Percentiles rank a stretch among this genome's conserved stretches.
Evolutionary conservation across 2,329 filamentous ascomycete genomes (phyloP).

Genomic region (Tolypocladium ophioglossoides): DNA sequence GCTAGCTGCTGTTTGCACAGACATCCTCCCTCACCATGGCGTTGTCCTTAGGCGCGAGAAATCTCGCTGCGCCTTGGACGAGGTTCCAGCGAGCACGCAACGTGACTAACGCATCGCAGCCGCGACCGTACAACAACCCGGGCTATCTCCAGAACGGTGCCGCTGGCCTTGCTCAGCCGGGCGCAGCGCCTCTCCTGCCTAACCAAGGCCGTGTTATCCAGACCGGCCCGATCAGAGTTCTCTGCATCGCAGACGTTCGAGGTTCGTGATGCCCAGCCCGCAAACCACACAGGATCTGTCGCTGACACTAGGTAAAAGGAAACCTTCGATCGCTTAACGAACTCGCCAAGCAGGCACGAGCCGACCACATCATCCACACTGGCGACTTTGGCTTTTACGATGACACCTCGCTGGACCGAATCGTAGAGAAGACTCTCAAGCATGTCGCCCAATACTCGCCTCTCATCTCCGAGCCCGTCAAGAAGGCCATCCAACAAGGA

Average conservation of each 20-base stretch:
- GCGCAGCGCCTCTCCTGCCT: slow-evolving; percentile 53
- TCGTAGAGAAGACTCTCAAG: slow-evolving; percentile 97
- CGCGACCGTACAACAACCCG: slow-evolving; percentile 36
- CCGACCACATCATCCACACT: slow-evolving; percentile 96
- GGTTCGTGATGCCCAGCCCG: slow-evolving; percentile 31
- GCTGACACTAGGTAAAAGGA: slow-evolving; percentile 42
- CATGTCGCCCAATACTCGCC: slow-evolving; percentile 98
- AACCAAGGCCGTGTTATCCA: slow-evolving; percentile 59
- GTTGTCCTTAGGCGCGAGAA: neutral
- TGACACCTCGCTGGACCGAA: slow-evolving; percentile 86
- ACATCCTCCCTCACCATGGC: slow-evolving; percentile 1
- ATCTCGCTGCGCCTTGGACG: neutral
- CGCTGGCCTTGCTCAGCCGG: slow-evolving; percentile 39
- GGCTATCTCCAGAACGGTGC: slow-evolving; percentile 56
- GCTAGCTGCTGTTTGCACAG: neutral
- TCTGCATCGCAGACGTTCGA: slow-evolving; percentile 64
- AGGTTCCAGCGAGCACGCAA: slow-evolving; percentile 1
- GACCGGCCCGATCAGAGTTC: slow-evolving; percentile 53
- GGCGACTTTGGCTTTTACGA: slow-evolving; percentile 99
- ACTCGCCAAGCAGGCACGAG: slow-evolving; percentile 84
- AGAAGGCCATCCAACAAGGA: slow-evolving; percentile 54
- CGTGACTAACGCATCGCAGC: slow-evolving; percentile 19
- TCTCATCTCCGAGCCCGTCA: slow-evolving; percentile 68
- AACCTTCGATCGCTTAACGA: slow-evolving; percentile 94
- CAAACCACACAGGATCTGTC: neutral